Base-by-base conservation (phyloP, 768 basidiomycete species). In the Nidula microcarpa region DNA sequence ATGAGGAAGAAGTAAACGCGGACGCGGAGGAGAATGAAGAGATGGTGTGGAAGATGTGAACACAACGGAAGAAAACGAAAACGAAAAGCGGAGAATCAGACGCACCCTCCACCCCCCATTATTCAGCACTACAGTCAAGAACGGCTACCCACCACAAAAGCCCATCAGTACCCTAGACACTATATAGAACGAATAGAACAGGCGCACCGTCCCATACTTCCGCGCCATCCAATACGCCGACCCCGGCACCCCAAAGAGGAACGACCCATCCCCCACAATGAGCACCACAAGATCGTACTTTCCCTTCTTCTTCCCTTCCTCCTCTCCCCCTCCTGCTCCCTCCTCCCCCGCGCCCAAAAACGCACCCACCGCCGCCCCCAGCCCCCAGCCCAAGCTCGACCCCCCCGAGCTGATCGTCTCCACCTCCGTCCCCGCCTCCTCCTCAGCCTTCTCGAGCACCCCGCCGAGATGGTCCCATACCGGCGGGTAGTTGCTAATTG, bases 151-250 rank as follows among this genome's bases (percentile, higher is more conserved):
- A 43, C 9, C 3, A 53, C 7, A 33, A 37, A 50, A 17, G 32
- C 52, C n/a, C 16, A 33, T 43, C 17, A 45, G 35, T 48, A 37
- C 32, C 16, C 30, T 13, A 4, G 17, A 2, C 16, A 30, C 11
- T 51, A 8, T 51, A 8, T 13, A 43, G 30, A 9, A 13, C 37
- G 35, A 13, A 41, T 9, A 49, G 11, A 16, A 2, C 32, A 47
- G 10, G 64, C 77, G 54, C 52, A 87, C 87, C 18, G 87, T 84
- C 33, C 83, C 66, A 62, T 89, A 89, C 45, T 75, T 75, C 58
- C 79, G 74, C 1, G 88, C 86, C 66, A 89, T 87, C 88, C 88
- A 89, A 65, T 78, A 89, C 1, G 79, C 80, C 0, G 84, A 78
- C 33, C 78, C 75, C 0, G 87, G 88, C 0, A 85, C 80, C 0